phyloP scores from a whole-genome alignment of 129 eudicot genomes.

The Erigeron canadensis region DNA sequence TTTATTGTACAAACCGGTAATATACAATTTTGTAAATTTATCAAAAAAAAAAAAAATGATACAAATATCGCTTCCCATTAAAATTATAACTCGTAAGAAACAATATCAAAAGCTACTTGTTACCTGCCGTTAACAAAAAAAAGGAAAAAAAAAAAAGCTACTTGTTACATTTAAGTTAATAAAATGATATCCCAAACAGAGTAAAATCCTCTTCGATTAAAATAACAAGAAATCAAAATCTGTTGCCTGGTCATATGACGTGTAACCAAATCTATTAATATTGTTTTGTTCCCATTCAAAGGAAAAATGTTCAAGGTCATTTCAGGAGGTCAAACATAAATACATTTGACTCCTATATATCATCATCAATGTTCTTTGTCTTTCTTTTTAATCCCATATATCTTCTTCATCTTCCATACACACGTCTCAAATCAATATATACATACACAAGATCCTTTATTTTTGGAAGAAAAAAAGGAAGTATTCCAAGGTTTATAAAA shows the following conservation, averaged over 20 bases:
- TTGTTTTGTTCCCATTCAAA: conserved; percentile 20
- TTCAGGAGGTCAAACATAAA: conserved; percentile 34
- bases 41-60: too few species aligned
- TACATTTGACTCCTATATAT: conserved; percentile 20
- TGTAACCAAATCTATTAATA: conserved; percentile 19
- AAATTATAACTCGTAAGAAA: too few species aligned
- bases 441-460: conserved; percentile 14
- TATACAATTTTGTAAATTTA: too few species aligned
- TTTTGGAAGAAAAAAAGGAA: background rate
- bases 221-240: background rate
- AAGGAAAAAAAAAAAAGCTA: too few species aligned
- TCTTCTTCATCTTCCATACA: conserved; percentile 14
- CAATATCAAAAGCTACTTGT: too few species aligned
- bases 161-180: too few species aligned
- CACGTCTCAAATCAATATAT: conserved; percentile 20
- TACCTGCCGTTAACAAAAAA: too few species aligned
- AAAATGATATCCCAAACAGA: too few species aligned
- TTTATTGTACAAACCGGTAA: too few species aligned
- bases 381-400: conserved; percentile 5
- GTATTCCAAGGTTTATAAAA: background rate
- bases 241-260: conserved; percentile 31
- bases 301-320: conserved; percentile 27
- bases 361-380: conserved; percentile 13
- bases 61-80: too few species aligned
- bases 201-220: too few species aligned